Percentiles rank a stretch among this genome's conserved stretches.
phyloP scores from a whole-genome alignment of 331 rosid genomes.

The Dryas integrifolia region DNA sequence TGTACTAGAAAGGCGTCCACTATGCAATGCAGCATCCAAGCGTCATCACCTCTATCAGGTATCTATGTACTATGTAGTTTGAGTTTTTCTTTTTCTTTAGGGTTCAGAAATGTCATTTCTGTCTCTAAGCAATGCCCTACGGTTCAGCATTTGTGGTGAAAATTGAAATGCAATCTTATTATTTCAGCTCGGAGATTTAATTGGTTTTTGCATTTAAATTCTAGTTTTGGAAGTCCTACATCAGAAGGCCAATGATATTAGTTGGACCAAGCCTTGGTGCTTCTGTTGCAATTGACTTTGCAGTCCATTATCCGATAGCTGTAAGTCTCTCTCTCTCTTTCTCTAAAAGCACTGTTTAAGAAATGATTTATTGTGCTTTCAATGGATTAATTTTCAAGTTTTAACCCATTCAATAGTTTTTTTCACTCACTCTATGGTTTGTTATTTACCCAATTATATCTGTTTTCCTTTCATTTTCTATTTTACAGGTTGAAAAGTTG shows the following conservation, averaged over 20 bases:
- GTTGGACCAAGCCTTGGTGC: slow-evolving; percentile 70
- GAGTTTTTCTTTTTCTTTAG: background rate
- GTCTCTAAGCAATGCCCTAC: background rate
- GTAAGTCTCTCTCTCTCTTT: slow-evolving; percentile 26
- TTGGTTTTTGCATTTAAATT: background rate
- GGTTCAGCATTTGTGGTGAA: background rate
- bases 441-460: background rate
- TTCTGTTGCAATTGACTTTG: slow-evolving; percentile 57
- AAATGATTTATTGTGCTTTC: background rate
- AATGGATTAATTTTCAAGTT: background rate
- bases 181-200: background rate
- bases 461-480: background rate
- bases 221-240: slow-evolving; percentile 53
- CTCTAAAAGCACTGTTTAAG: background rate
- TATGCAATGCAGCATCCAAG: slow-evolving; percentile 45
- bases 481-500: slow-evolving; percentile 51
- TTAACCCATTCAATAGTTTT: background rate
- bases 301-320: slow-evolving; percentile 50
- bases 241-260: slow-evolving; percentile 50
- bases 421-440: background rate
- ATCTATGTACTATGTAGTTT: background rate
- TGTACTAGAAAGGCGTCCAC: slow-evolving; percentile 45
- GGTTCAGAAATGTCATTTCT: background rate
- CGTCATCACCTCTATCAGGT: slow-evolving; percentile 58
- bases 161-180: background rate